A percentile compares a stretch with the other conserved stretches of the same genome.
Conservation (phyloP, 2,329 filamentous ascomycete genomes). For the Neopestalotiopsis clavispora region DNA sequence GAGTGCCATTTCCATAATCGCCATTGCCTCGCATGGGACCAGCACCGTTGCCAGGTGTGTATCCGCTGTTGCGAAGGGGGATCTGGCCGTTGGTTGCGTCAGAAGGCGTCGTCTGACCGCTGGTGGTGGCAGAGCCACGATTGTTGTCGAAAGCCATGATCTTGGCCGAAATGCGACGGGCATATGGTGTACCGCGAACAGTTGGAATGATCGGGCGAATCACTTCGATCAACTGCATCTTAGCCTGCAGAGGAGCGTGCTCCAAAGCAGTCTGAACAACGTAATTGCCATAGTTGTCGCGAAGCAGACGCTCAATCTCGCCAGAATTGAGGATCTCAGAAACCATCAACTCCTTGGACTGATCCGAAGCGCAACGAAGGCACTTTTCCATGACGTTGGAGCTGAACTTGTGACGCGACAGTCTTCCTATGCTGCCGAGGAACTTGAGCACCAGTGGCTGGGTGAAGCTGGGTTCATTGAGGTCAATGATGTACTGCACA, state of each 20-base stretch:
- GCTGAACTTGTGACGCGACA: constrained; percentile 97
- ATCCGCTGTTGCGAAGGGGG: constrained; percentile 44
- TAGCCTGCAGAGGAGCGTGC: constrained; percentile 75
- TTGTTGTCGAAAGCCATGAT: constrained; percentile 64
- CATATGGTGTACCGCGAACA: constrained; percentile 91
- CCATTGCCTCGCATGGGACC: constrained; percentile 6
- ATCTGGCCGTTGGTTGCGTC: constrained; percentile 61
- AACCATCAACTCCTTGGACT: constrained; percentile 80
- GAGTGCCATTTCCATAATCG: constrained; percentile 22
- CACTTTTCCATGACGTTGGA: constrained; percentile 99
- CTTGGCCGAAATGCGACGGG: constrained; percentile 91
- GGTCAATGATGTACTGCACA: constrained; percentile 96
- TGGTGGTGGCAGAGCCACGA: constrained; percentile 43
- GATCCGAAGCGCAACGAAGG: constrained; percentile 78
- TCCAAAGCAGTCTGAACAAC: constrained; percentile 96
- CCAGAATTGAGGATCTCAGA: constrained; percentile 75
- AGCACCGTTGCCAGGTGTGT: constrained; percentile 27
- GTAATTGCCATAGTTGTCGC: constrained; percentile 95
- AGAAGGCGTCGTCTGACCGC: constrained; percentile 56
- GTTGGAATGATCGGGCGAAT: constrained; percentile 84
- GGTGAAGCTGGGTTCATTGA: constrained; percentile 86
- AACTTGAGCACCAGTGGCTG: constrained; percentile 87
- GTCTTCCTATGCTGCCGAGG: constrained; percentile 69
- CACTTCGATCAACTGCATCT: constrained; percentile 77
- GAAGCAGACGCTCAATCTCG: constrained; percentile 87